Evolutionary conservation across 331 rosid genomes (phyloP).

Genomic region (Spiraea crenata): DNA sequence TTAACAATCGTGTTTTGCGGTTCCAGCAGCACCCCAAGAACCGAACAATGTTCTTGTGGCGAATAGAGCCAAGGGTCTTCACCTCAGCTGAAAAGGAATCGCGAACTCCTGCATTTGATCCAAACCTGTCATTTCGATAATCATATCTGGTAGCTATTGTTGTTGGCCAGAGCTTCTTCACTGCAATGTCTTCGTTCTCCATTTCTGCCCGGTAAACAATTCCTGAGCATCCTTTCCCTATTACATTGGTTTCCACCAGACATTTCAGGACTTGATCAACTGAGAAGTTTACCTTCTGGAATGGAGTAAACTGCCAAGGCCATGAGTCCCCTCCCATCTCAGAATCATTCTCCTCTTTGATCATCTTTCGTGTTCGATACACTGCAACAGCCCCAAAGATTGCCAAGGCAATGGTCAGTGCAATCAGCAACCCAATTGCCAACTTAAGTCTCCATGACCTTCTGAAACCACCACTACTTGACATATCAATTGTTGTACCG

Average conservation of each 20-base stretch:
- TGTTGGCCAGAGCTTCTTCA: constrained; percentile 88
- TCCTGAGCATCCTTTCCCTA: constrained; percentile 92
- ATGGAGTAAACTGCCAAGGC: constrained; percentile 90
- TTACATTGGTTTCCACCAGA: constrained; percentile 68
- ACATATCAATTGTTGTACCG: constrained; percentile 33
- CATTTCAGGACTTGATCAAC: constrained; percentile 64
- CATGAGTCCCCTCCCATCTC: constrained; percentile 67
- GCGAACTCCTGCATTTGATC: constrained; percentile 46
- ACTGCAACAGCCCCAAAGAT: constrained; percentile 47
- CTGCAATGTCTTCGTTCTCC: constrained; percentile 68
- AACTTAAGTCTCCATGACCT: constrained; percentile 47
- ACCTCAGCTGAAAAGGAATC: constrained; percentile 78
- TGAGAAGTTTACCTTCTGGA: constrained; percentile 74
- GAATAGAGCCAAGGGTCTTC: constrained; percentile 67
- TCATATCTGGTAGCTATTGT: constrained; percentile 39
- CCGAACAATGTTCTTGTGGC: constrained; percentile 93
- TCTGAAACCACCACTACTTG: constrained; percentile 27
- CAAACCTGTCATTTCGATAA: constrained; percentile 37
- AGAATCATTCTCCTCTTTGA: constrained; percentile 59
- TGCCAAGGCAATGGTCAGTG: constrained; percentile 50
- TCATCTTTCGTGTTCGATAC: constrained; percentile 49
- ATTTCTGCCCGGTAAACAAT: constrained; percentile 68
- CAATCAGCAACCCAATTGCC: constrained; percentile 57
- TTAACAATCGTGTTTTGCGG: constrained; percentile 56
- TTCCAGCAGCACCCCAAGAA: constrained; percentile 92